Percentiles rank a stretch among this genome's conserved stretches.
These are phyloP conservation scores for Didymellaceae sp. DNA, from an alignment of 2,329 filamentous ascomycete genomes.

Conservation along the genomic window DNA sequence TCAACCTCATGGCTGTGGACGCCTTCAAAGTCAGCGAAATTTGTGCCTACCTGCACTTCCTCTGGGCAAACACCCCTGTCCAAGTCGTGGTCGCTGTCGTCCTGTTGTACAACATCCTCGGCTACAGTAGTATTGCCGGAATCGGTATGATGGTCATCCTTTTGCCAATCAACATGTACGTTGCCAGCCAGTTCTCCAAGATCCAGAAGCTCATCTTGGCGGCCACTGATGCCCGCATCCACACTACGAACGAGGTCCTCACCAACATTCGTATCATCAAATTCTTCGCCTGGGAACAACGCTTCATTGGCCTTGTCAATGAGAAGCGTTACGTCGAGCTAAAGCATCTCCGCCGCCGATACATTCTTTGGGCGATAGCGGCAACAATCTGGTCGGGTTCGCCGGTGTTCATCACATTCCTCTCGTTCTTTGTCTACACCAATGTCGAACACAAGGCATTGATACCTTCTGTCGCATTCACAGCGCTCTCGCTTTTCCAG, in stretches of 20 bases:
- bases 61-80: slow-evolving; percentile 90
- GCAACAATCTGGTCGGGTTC: slow-evolving; percentile 97
- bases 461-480: slow-evolving; percentile 92
- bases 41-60: slow-evolving; percentile 91
- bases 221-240: slow-evolving; percentile 93
- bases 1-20: slow-evolving; percentile 99
- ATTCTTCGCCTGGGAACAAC: slow-evolving; percentile 97
- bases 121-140: slow-evolving; percentile 90
- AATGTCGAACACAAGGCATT: slow-evolving; percentile 86
- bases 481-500: slow-evolving; percentile 93
- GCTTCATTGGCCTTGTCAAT: slow-evolving; percentile 84
- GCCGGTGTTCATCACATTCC: slow-evolving; percentile 92
- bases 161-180: slow-evolving; percentile 86
- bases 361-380: slow-evolving; percentile 88
- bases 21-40: slow-evolving; percentile 98
- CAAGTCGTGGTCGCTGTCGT: slow-evolving; percentile 82
- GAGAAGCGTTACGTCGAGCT: slow-evolving; percentile 86
- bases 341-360: slow-evolving; percentile 77
- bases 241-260: slow-evolving; percentile 94
- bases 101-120: slow-evolving; percentile 88
- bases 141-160: slow-evolving; percentile 89
- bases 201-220: slow-evolving; percentile 91
- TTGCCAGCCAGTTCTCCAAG: slow-evolving; percentile 82
- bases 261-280: slow-evolving; percentile 99
- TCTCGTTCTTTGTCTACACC: slow-evolving; percentile 94